phyloP scores from a whole-genome alignment of 192 early-diverging fungal genomes.

The Entomortierella beljakovae region DNA sequence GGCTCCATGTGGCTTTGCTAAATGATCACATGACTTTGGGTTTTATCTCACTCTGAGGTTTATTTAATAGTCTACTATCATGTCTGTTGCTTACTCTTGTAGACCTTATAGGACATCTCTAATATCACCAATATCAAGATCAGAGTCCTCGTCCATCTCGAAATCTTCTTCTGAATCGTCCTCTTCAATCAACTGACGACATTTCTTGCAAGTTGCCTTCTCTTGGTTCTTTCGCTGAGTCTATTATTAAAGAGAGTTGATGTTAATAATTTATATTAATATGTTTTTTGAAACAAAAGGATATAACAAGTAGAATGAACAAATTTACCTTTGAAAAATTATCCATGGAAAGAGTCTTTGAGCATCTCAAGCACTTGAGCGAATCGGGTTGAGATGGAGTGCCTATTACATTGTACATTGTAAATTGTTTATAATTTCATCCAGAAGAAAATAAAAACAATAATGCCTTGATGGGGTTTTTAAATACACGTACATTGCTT shows the following conservation, averaged over 20 bases:
- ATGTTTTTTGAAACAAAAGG: background rate
- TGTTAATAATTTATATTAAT: background rate
- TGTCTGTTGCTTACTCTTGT: too few species aligned
- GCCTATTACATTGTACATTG: slow-evolving; percentile 8
- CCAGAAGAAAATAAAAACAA: background rate
- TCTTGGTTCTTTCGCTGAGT: slow-evolving; percentile 31
- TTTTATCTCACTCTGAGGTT: too few species aligned
- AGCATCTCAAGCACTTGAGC: slow-evolving; percentile 16
- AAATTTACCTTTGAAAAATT: slow-evolving; percentile 19
- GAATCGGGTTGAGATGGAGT: slow-evolving; percentile 25
- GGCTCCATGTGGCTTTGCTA: background rate
- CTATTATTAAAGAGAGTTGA: too few species aligned
- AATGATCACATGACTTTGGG: too few species aligned
- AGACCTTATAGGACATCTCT: slow-evolving; percentile 39
- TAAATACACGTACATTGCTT: slow-evolving; percentile 24
- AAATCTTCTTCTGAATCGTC: slow-evolving; percentile 45
- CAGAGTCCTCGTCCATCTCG: slow-evolving; percentile 30
- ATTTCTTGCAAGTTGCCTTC: slow-evolving; percentile 36
- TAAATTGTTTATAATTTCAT: background rate
- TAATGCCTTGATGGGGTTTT: background rate
- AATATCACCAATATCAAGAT: slow-evolving; percentile 32
- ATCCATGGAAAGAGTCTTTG: slow-evolving; percentile 24
- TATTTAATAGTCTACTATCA: too few species aligned
- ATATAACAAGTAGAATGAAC: background rate
- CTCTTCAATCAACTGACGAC: slow-evolving; percentile 27